Evolutionary conservation across 257 asterid genomes (phyloP), one percentile per base, ranked within the genome.

Genomic region (Nicotiana obtusifolia): DNA sequence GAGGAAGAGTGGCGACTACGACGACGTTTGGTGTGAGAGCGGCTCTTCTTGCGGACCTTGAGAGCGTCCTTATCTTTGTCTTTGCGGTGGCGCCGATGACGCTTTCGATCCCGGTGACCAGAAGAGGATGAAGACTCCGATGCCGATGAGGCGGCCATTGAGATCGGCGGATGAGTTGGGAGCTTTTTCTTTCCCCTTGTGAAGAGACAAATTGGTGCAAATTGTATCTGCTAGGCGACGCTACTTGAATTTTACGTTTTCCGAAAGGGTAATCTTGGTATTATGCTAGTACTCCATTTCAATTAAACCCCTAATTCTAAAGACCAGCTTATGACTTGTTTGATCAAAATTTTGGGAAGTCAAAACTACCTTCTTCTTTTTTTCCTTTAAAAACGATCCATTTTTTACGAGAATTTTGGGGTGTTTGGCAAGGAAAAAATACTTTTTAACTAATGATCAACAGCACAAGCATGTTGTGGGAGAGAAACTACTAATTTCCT

Each of bases 1-100:
- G 94, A 86, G 4, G 98, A 88, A 80, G 97, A 87, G 81, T 84
- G 91, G 54, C 89, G 97, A 83, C 86, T 85, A 69, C 93, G 93
- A 37, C 90, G 97, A 19, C 97, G 95, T 86, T 90, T 95, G 60
- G 89, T 66, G 83, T 85, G 87, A 73, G 97, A 85, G 75, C 90
- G 91, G 87, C 90, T 90, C 87, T 89, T 92, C 89, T 92, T 90
- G 80, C 90, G 88, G 56, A 92, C 89, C 82, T 84, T 93, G 64
- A 87, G 91, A 81, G 88, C 61, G 76, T 92, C 97, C 78, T 73
- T 84, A 17, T 82, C 90, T 77, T 80, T 80, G 33, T 78, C 83
- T 84, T 64, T 89, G 66, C 88, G 88, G 79, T 86, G 88, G 52
- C 53, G 91, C 16, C 75, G 89, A 37, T 86, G 90, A 52, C 89